Evolutionary conservation across 2,329 filamentous ascomycete species (phyloP).

Genomic region (Penicillium glabrum): DNA sequence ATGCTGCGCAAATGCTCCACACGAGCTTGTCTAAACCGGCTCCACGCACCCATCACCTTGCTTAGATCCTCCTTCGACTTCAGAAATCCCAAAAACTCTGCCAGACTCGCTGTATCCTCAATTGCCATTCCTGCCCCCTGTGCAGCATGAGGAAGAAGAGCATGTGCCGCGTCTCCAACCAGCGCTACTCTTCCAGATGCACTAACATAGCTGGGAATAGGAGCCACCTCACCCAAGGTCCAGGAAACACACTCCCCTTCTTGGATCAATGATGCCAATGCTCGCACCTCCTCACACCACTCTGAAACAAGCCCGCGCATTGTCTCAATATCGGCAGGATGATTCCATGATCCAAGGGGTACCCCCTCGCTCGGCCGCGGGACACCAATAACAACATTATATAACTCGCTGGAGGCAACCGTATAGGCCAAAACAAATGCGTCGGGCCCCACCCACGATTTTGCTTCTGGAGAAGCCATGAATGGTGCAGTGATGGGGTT

Average conservation of each 20-base stretch:
- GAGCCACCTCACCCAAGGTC: constrained; percentile 3
- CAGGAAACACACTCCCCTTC: constrained; percentile 1
- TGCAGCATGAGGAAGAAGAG: constrained; percentile 61
- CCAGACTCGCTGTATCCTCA: constrained; percentile 54
- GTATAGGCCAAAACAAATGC: constrained; percentile 1
- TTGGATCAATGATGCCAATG: constrained; percentile 1
- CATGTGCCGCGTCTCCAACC: constrained; percentile 65
- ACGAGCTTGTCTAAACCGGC: constrained; percentile 4
- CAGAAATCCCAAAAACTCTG: constrained; percentile 1
- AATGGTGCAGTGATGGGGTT: constrained; percentile 4
- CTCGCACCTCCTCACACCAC: constrained; percentile 6
- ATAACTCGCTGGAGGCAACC: constrained; percentile 3
- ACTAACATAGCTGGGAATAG: constrained; percentile 6
- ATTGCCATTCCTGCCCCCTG: constrained; percentile 63
- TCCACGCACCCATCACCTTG: constrained; percentile 3
- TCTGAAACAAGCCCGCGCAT: constrained; percentile 5
- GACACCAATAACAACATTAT: constrained; percentile 6
- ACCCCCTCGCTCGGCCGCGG: constrained; percentile 5
- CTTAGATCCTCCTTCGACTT: not conserved
- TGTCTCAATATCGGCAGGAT: not conserved
- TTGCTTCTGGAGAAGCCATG: constrained; percentile 1
- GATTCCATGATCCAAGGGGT: constrained; percentile 4
- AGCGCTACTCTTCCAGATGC: constrained; percentile 45
- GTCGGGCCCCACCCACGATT: constrained; percentile 1
- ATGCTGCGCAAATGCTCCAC: constrained; percentile 6